Conservation (phyloP, 495 filamentous ascomycete species). For the Penicillium egyptiacum region DNA sequence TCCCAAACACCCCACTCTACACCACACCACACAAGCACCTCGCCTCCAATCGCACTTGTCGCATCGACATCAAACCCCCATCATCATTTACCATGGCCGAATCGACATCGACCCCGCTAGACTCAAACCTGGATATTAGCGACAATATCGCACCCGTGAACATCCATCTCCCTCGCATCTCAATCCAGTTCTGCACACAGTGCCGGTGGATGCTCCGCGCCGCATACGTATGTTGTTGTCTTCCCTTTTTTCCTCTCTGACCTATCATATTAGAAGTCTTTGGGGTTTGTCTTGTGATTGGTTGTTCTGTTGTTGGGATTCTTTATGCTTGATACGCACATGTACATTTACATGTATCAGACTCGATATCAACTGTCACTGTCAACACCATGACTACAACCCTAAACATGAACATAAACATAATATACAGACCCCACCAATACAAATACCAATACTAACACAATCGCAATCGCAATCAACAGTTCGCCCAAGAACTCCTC, state of each 20-base stretch:
- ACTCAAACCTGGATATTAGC: conserved; percentile 10
- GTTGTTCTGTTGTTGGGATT: background rate
- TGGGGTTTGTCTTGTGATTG: background rate
- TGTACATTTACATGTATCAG: background rate
- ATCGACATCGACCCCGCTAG: conserved; percentile 3
- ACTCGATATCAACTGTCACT: background rate
- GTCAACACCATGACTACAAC: background rate
- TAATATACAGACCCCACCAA: background rate
- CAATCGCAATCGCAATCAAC: background rate
- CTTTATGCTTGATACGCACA: background rate
- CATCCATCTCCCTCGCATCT: conserved; percentile 59
- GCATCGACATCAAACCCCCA: background rate
- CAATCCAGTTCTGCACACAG: conserved; percentile 78
- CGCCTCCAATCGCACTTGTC: conserved; percentile 5
- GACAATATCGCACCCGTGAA: conserved; percentile 19
- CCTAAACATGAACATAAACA: background rate
- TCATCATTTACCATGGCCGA: conserved; percentile 1
- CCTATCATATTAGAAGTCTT: conserved; percentile 2
- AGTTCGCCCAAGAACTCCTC: conserved; percentile 96
- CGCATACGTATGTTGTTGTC: conserved; percentile 62
- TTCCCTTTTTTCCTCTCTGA: conserved; percentile 7
- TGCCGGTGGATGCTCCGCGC: conserved; percentile 92
- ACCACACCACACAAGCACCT: conserved; percentile 19
- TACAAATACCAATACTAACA: conserved; percentile 7
- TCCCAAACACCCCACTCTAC: background rate